Base-by-base conservation (phyloP, 2,329 filamentous ascomycete genomes). In the Thyridium curvatum region DNA sequence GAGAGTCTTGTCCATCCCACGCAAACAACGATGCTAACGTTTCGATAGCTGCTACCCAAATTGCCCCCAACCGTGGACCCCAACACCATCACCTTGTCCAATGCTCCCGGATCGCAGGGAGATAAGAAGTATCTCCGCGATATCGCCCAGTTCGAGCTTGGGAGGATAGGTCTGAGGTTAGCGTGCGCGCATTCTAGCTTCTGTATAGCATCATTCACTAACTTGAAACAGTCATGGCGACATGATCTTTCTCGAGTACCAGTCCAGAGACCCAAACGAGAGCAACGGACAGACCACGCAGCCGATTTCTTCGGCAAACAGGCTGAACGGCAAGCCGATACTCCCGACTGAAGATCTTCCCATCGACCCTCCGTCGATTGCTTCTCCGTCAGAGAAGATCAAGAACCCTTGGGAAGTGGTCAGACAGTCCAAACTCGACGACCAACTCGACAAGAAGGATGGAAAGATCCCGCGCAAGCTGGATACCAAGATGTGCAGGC, bases 321-420 rank as follows among this genome's bases (percentile, higher is more conserved):
- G 84, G 39, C 74, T 94, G n/a, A 90, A 86, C 59, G 88, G 87
- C 45, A 82, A 84, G 50, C 76, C 83, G 21, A 77, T 93, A 32
- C 66, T 82, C 13, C 76, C 82, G 15, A 77, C 76, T 43, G 82
- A 91, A 54, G 75, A 84, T 48, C 61, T 77, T 4, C 77, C 79
- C 32, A 73, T 85, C 55, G 73, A 79, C 45, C 76, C 81, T 35
- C 68, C 30, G 15, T 26, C 35, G 6, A 65, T 76, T 32, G 70
- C 68, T 4, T 74, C 74, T 2, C 71, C 77, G 5, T 67, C 73
- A 3, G 71, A 78, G 37, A 69, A 79, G 38, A 83, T 90, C 52
- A 87, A 84, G 61, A 95, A 93, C 47, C 87, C 89, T 1, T 97
- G 93, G 93, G 93, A 98, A 55, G 78, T 84, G 8, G 84, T 97